These are phyloP conservation scores for Gynostemma pentaphyllum DNA, from an alignment of 306 rosid genomes.

Conservation along the genomic window DNA sequence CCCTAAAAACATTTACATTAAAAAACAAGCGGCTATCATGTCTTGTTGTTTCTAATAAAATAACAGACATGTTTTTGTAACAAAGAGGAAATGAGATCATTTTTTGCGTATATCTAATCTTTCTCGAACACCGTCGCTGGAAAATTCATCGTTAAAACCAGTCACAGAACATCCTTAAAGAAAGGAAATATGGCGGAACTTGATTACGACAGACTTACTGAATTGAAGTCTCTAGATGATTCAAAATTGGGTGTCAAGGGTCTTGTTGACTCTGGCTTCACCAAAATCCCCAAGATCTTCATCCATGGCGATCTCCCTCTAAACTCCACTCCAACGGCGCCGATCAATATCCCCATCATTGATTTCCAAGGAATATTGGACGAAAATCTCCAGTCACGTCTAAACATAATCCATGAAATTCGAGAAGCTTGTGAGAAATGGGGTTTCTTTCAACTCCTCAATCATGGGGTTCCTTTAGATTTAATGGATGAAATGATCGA, in stretches of 20 bases:
- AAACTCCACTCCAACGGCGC: neutral
- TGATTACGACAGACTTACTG: conserved; percentile 8
- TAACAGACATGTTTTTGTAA: too few relatives aligned
- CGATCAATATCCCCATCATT: conserved; percentile 29
- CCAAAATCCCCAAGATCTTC: conserved; percentile 29
- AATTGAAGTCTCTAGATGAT: conserved; percentile 23
- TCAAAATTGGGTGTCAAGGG: conserved; percentile 32
- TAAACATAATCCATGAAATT: conserved; percentile 20
- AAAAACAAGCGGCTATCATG: too few relatives aligned
- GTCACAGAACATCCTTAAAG: too few relatives aligned
- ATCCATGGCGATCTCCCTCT: conserved; percentile 21
- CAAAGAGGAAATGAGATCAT: too few relatives aligned
- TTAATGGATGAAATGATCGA: conserved; percentile 24
- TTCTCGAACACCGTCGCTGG: too few relatives aligned
- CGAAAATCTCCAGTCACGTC: conserved; percentile 2
- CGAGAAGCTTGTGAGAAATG: conserved; percentile 22
- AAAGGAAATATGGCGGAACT: too few relatives aligned
- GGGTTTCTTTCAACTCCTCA: conserved; percentile 46
- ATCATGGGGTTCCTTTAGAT: conserved; percentile 25
- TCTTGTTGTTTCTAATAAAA: too few relatives aligned
- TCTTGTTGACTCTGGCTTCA: conserved; percentile 21
- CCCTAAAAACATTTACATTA: too few relatives aligned
- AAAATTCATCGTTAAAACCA: too few relatives aligned
- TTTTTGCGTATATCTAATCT: too few relatives aligned
- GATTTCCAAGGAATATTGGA: conserved; percentile 27